Evolutionary conservation across 2,329 filamentous ascomycete species (phyloP).

Genomic region (Thielaviopsis euricoi): DNA sequence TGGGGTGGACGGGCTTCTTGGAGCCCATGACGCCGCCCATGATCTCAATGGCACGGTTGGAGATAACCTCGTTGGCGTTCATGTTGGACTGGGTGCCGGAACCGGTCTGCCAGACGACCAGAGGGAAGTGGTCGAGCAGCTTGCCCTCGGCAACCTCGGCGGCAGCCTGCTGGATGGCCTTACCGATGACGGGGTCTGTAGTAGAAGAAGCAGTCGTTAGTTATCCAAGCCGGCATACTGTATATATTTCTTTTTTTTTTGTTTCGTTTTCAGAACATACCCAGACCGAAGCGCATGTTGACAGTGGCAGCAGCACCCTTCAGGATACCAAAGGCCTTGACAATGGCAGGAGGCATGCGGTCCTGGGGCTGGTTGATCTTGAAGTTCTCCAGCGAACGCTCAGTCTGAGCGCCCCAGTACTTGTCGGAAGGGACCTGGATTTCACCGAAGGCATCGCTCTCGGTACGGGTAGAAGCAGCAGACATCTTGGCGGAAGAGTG

Average conservation of each 20-base stretch:
- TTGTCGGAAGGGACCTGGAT: conserved; percentile 80
- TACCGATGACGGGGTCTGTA: conserved; percentile 69
- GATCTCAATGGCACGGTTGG: conserved; percentile 96
- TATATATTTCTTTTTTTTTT: too few species aligned
- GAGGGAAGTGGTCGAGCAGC: conserved; percentile 91
- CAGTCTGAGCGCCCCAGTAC: conserved; percentile 98
- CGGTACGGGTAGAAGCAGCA: conserved; percentile 46
- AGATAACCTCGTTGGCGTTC: conserved; percentile 99
- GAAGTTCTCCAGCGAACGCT: conserved; percentile 94
- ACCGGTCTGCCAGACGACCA: conserved; percentile 98
- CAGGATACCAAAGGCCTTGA: conserved; percentile 88
- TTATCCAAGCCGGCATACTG: too few species aligned
- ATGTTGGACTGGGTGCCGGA: conserved; percentile 99
- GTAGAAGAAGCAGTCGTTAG: conserved; percentile 1
- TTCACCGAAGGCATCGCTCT: conserved; percentile 96
- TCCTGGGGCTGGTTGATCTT: conserved; percentile 98
- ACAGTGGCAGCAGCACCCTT: conserved; percentile 93
- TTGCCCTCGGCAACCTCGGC: conserved; percentile 86
- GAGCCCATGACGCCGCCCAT: conserved; percentile 82
- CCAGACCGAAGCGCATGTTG: conserved; percentile 87
- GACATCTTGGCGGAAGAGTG: conserved; percentile 33
- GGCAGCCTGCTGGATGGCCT: conserved; percentile 89
- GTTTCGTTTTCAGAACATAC: conserved; percentile 35
- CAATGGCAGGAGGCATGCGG: conserved; percentile 85
- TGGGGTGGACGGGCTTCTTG: conserved; percentile 98